Conservation (phyloP, 495 filamentous ascomycete species). For the Opeltia flavorubescens region DNA sequence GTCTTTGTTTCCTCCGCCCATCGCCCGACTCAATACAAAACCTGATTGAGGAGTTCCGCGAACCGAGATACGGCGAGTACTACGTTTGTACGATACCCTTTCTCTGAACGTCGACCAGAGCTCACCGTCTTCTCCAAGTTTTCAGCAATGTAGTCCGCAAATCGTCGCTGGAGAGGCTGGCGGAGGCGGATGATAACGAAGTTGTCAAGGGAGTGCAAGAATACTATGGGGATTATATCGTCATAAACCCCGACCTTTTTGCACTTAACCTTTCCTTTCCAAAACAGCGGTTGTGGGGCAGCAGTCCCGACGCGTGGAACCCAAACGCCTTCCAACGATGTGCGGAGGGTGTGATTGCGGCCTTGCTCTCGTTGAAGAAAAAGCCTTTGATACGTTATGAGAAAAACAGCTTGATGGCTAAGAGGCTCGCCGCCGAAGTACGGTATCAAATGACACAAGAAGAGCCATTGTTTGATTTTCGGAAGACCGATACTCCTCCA, state of each 20-base stretch:
- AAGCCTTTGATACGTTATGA: constrained; percentile 89
- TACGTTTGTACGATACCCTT: constrained; percentile 47
- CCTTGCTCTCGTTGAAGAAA: constrained; percentile 82
- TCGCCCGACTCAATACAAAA: constrained; percentile 82
- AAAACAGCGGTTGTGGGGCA: constrained; percentile 58
- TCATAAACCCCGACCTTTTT: constrained; percentile 89
- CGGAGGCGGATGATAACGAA: constrained; percentile 96
- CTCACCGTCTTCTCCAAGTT: constrained; percentile 25
- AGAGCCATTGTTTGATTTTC: constrained; percentile 93
- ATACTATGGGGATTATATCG: constrained; percentile 87
- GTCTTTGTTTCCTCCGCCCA: constrained; percentile 83
- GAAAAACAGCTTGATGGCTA: constrained; percentile 78
- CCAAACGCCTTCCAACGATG: constrained; percentile 69
- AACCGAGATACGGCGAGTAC: constrained; percentile 97
- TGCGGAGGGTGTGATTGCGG: constrained; percentile 72
- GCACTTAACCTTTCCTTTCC: constrained; percentile 66
- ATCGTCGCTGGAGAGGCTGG: constrained; percentile 84
- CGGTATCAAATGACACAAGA: constrained; percentile 89
- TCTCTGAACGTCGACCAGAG: neutral
- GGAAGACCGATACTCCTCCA: constrained; percentile 87
- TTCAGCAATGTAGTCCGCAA: constrained; percentile 97
- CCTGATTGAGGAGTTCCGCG: constrained; percentile 87
- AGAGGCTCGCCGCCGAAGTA: constrained; percentile 85
- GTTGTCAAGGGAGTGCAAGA: constrained; percentile 87
- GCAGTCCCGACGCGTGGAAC: constrained; percentile 78